Base-by-base conservation (phyloP, 2,329 filamentous ascomycete genomes). In the Microcera coccophila region DNA sequence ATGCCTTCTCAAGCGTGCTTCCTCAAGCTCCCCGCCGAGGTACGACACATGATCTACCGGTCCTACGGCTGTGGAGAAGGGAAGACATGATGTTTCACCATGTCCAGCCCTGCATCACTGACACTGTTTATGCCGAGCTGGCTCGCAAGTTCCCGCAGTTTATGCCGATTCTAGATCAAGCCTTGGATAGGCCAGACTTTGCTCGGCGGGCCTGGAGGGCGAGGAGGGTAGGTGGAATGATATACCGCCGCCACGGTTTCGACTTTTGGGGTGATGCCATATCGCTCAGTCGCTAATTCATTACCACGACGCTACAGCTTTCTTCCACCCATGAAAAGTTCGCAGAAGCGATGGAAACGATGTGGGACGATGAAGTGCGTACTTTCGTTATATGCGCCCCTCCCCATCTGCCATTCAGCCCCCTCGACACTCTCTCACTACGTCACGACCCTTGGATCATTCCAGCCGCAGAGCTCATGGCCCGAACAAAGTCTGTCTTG, bases 41-140 rank as follows among this genome's bases (percentile, higher is more conserved):
- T 53, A n/a, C 45, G 52, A 8, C 11, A 21, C 2, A 11, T 36
- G 11, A 55, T 55, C 10, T 54, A 48, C 28, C 15, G n/a, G 5
- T n/a, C 47, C 11, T 50, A 42, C 55, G 9, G 19, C 34, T 5
- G 36, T 43, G 5, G 29, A 45, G 4, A 48, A 22, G 9, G 52
- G 53, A 7, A 29, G 11, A 39, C 43, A 1, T 36, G 26, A 26
- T 26, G 7, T 12, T 12, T 26, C 22, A 12, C 22, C 22, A 26
- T 12, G 22, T 12, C 22, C 12, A 12, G 22, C 22, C 7, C 12
- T 26, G 22, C 12, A 26, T 26, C 22, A 26, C 22, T 7, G 7
- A 7, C 7, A 12, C 7, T 12, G 22, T 26, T 7, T 26, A 26
- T 26, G 7, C 7, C 12, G 7, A 26, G 12, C 12, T 26, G 22